Evolutionary conservation across 148 eudicot genomes (phyloP).

Genomic region (Rhododendron vialii): DNA sequence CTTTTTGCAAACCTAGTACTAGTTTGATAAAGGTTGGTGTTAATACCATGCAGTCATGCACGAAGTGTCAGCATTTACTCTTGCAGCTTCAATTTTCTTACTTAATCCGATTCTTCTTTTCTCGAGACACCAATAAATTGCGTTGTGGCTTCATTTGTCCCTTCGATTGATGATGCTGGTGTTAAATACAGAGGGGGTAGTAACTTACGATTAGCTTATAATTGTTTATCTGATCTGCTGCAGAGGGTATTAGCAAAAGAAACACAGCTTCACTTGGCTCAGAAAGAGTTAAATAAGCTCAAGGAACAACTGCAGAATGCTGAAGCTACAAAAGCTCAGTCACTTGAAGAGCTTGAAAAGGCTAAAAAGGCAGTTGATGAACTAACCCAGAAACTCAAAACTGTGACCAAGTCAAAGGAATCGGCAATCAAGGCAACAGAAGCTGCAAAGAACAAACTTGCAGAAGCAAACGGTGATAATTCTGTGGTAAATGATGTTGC

Average conservation of each 20-base stretch:
- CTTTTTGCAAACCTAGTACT: neutral
- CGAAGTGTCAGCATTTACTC: neutral
- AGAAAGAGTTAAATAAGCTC: slow-evolving; percentile 75
- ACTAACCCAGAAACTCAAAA: slow-evolving; percentile 51
- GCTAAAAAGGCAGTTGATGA: slow-evolving; percentile 61
- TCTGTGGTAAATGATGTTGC: slow-evolving; percentile 24
- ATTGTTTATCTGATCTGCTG: slow-evolving; percentile 15
- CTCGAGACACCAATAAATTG: neutral
- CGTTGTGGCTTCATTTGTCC: neutral
- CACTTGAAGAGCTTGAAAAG: slow-evolving; percentile 67
- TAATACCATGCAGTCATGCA: neutral
- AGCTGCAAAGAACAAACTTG: slow-evolving; percentile 49
- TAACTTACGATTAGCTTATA: neutral
- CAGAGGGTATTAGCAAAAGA: slow-evolving; percentile 81
- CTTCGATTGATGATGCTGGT: neutral
- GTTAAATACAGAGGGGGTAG: neutral
- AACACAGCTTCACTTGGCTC: slow-evolving; percentile 66
- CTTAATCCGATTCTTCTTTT: neutral
- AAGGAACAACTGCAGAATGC: slow-evolving; percentile 72
- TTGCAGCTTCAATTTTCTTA: neutral
- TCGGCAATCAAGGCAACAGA: slow-evolving; percentile 52
- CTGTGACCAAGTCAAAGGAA: slow-evolving; percentile 54
- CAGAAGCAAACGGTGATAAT: slow-evolving; percentile 32
- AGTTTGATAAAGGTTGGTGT: neutral
- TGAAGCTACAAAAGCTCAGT: slow-evolving; percentile 72